Conservation (phyloP, 345 rosid genomes). For the Aurinia saxatilis region DNA sequence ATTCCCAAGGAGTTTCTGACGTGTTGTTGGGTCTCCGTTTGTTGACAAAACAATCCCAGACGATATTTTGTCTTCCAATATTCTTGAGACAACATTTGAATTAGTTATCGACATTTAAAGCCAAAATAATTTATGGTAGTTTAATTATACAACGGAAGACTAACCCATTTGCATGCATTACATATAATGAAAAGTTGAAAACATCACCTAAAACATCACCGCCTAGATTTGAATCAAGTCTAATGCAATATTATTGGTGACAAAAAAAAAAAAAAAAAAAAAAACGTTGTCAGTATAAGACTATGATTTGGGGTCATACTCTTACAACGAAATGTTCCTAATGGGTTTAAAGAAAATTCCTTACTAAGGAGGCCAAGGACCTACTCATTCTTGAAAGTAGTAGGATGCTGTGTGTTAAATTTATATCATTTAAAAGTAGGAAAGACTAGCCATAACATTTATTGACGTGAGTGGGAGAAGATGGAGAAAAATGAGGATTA, state of each 20-base stretch:
- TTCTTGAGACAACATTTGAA: not conserved
- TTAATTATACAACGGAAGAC: not conserved
- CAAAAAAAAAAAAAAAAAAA: no score
- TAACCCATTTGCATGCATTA: not conserved
- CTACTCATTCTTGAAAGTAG: no score
- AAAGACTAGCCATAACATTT: not conserved
- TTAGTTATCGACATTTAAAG: no score
- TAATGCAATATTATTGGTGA: no score
- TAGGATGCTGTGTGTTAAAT: no score
- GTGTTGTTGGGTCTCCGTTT: not conserved
- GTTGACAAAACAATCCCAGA: conserved; percentile 18
- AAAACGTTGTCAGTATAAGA: not conserved
- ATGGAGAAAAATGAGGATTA: conserved; percentile 1
- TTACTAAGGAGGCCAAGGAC: no score
- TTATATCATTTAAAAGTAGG: no score
- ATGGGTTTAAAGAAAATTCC: no score
- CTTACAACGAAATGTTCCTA: no score
- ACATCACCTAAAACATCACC: not conserved
- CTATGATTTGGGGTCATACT: not conserved
- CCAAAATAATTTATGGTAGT: not conserved
- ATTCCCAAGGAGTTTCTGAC: conserved; percentile 10
- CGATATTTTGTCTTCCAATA: not conserved
- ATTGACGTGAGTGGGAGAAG: not conserved
- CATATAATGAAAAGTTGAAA: not conserved
- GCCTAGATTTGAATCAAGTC: not conserved